Evolutionary conservation across 495 filamentous ascomycete genomes (phyloP).

Genomic region (Trichoderma reesei): DNA sequence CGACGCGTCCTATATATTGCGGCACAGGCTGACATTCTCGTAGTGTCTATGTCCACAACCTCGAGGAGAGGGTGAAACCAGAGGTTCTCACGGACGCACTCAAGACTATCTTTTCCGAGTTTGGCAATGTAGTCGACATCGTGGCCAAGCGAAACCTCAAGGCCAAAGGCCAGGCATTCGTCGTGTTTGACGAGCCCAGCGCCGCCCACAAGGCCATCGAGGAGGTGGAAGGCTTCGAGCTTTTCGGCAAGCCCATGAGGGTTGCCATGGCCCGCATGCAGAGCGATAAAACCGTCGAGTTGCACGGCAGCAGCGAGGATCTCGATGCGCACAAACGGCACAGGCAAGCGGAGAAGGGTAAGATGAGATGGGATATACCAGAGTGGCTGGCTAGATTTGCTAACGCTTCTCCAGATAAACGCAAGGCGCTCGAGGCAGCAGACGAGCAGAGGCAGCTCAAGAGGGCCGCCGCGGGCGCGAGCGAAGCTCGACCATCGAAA

Average conservation of each 20-base stretch:
- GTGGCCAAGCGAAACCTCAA: constrained; percentile 87
- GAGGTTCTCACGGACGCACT: constrained; percentile 67
- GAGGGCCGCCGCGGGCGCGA: constrained; percentile 43
- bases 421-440: constrained; percentile 75
- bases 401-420: constrained; percentile 54
- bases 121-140: constrained; percentile 82
- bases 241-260: constrained; percentile 89
- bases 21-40: constrained; percentile 10
- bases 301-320: constrained; percentile 62
- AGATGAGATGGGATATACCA: background rate
- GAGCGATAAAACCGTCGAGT: constrained; percentile 79
- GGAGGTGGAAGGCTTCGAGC: constrained; percentile 84
- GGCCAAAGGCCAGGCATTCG: constrained; percentile 91
- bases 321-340: constrained; percentile 82
- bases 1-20: constrained; percentile 40
- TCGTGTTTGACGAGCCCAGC: constrained; percentile 78
- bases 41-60: constrained; percentile 71
- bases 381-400: background rate
- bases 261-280: constrained; percentile 74
- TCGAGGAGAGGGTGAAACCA: constrained; percentile 86
- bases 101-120: constrained; percentile 74
- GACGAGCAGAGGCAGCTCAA: constrained; percentile 80
- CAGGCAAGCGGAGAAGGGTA: constrained; percentile 85
- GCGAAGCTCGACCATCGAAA: constrained; percentile 58
- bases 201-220: constrained; percentile 73